Base-by-base conservation (phyloP, 768 basidiomycete genomes). In the Daedaleopsis nitida region DNA sequence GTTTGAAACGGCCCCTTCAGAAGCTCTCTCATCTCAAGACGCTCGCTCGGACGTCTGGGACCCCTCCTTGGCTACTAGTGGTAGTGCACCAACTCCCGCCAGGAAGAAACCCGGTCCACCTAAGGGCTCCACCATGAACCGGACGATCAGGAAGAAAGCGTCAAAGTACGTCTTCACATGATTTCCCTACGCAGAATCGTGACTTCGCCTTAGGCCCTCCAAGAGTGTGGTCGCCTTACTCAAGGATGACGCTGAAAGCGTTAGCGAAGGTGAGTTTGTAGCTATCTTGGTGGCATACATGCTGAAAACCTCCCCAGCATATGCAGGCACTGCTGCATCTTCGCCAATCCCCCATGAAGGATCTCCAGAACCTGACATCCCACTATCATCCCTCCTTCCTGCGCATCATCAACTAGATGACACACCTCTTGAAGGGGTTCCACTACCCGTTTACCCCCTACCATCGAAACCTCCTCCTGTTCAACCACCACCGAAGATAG, bases 391-490 rank as follows among this genome's bases (percentile, higher is more conserved):
- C 5, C 43, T 64, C 47, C 52, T 66, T 0, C 39, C 63, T 1
- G 52, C 57, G 5, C 48, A 58, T 4, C 47, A 55, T 13, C 60
- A 60, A 1, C 50, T 74, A 24, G 81, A 80, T 55, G 83, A 84
- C 35, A 73, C 78, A 23, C 83, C 80, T 43, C 77, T 89, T 45
- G 85, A 89, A 54, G 82, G 76, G 55, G 76, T 81, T 19, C 83
- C 90, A 1, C 78, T 89, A 2, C 91, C 91, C 3, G 74, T 86
- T 32, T 93, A 92, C 64, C 89, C 91, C 1, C 81, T 92, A 23
- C 91, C 91, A 13, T 82, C 86, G n/a, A 91, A 89, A 72, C 89
- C 91, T 0, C 92, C 92, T 75, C 86, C 89, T 0, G 91, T 93
- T 13, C 89, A 91, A 66, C 86, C 85, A 34, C 86, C 90, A 2